Evolutionary conservation across 2,329 filamentous ascomycete genomes (phyloP).

Genomic region (Botryosphaeria dothidea): DNA sequence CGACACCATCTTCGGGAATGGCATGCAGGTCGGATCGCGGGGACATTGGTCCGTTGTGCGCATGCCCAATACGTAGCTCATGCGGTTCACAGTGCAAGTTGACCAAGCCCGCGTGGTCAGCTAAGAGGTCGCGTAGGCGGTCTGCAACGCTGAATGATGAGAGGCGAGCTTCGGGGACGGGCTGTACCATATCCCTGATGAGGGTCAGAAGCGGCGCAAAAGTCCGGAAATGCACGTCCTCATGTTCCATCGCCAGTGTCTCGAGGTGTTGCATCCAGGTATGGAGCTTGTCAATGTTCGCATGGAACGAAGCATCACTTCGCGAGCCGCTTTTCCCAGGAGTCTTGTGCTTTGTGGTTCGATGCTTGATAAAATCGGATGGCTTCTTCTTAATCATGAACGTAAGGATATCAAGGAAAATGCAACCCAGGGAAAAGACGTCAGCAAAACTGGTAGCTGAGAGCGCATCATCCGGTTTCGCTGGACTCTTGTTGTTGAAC

Average conservation of each 20-base stretch:
- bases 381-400: slow-evolving; percentile 69
- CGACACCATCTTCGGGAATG: slow-evolving; percentile 6
- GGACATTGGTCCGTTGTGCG: background rate
- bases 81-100: slow-evolving; percentile 34
- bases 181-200: slow-evolving; percentile 45
- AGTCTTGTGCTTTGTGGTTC: slow-evolving; percentile 64
- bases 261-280: slow-evolving; percentile 66
- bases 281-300: slow-evolving; percentile 67
- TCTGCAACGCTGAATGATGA: slow-evolving; percentile 44
- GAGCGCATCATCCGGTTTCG: slow-evolving; percentile 30
- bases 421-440: slow-evolving; percentile 71
- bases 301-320: slow-evolving; percentile 71
- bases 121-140: slow-evolving; percentile 34
- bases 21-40: slow-evolving; percentile 1
- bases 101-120: slow-evolving; percentile 32
- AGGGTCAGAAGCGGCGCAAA: slow-evolving; percentile 44
- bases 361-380: slow-evolving; percentile 66
- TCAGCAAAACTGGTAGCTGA: slow-evolving; percentile 55
- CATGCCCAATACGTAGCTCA: background rate
- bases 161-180: slow-evolving; percentile 43
- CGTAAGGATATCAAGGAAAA: slow-evolving; percentile 71
- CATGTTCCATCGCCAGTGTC: slow-evolving; percentile 53
- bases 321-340: slow-evolving; percentile 56
- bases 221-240: slow-evolving; percentile 40
- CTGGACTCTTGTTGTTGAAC: slow-evolving; percentile 32